phyloP scores from a whole-genome alignment of 2,329 filamentous ascomycete genomes.

The Monilinia fructicola region DNA sequence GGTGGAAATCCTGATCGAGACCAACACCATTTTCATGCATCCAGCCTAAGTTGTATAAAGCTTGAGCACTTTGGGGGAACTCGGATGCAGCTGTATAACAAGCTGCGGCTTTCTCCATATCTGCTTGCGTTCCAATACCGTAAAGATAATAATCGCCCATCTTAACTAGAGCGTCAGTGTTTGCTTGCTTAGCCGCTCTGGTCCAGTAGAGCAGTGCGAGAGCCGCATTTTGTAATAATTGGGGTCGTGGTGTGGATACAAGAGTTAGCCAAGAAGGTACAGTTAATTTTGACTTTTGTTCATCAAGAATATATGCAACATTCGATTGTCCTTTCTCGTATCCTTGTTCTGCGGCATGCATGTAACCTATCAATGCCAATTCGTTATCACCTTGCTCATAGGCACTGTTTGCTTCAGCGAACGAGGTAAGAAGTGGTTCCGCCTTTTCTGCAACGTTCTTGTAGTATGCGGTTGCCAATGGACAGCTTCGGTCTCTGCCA shows the following conservation, averaged over 20 bases:
- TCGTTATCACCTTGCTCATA: conserved; percentile 64
- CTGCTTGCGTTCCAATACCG: conserved; percentile 70
- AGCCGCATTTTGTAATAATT: conserved; percentile 56
- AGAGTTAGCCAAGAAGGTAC: conserved; percentile 43
- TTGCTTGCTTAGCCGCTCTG: conserved; percentile 85
- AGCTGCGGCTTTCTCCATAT: conserved; percentile 82
- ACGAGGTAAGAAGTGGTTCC: conserved; percentile 58
- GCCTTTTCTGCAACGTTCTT: conserved; percentile 60
- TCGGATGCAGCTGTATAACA: conserved; percentile 94
- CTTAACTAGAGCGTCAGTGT: conserved; percentile 92
- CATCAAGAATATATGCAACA: conserved; percentile 69
- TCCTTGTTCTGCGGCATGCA: conserved; percentile 74
- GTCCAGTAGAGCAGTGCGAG: conserved; percentile 83
- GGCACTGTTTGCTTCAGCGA: conserved; percentile 65
- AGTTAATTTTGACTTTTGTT: conserved; percentile 55
- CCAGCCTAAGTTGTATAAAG: conserved; percentile 96
- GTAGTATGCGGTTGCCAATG: conserved; percentile 66
- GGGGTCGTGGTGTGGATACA: conserved; percentile 41
- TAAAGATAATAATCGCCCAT: conserved; percentile 97
- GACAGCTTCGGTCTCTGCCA: conserved; percentile 64
- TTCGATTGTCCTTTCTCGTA: conserved; percentile 71
- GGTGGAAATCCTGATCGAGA: conserved; percentile 90
- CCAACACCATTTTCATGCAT: conserved; percentile 98
- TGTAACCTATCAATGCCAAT: conserved; percentile 62
- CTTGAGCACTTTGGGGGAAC: conserved; percentile 87